Conservation (phyloP, 306 rosid species). For the Argentina anserina region DNA sequence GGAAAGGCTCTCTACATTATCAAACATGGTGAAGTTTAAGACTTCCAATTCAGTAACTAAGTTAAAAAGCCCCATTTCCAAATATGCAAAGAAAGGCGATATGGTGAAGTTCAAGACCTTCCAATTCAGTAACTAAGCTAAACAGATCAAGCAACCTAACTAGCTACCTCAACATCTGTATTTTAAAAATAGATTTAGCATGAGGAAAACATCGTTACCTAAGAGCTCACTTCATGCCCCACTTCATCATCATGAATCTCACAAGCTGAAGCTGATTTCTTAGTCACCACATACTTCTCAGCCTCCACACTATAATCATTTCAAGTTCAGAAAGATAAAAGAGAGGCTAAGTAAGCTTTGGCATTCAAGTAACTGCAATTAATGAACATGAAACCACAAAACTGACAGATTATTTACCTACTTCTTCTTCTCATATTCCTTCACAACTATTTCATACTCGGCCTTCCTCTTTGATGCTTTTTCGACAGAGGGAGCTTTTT, state of each 20-base stretch:
- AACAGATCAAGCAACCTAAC: not conserved
- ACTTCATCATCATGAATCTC: not conserved
- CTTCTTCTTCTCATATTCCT: not conserved
- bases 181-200: not conserved
- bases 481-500: not conserved
- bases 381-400: too few relatives aligned
- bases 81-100: not conserved
- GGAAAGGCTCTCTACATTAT: too few relatives aligned
- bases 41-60: too few relatives aligned
- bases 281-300: not conserved
- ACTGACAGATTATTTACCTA: not conserved
- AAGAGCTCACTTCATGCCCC: not conserved
- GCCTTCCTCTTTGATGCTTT: not conserved
- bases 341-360: not conserved
- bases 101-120: not conserved
- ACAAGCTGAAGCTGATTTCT: conserved; percentile 1
- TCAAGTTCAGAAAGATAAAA: not conserved
- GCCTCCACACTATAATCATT: not conserved
- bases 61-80: not conserved
- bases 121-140: not conserved
- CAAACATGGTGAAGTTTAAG: too few relatives aligned
- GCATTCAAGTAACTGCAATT: not conserved
- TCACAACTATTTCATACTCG: not conserved
- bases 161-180: not conserved
- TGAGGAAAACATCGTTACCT: not conserved